phyloP scores from a whole-genome alignment of 768 basidiomycete genomes.

The Lactarius deliciosus region DNA sequence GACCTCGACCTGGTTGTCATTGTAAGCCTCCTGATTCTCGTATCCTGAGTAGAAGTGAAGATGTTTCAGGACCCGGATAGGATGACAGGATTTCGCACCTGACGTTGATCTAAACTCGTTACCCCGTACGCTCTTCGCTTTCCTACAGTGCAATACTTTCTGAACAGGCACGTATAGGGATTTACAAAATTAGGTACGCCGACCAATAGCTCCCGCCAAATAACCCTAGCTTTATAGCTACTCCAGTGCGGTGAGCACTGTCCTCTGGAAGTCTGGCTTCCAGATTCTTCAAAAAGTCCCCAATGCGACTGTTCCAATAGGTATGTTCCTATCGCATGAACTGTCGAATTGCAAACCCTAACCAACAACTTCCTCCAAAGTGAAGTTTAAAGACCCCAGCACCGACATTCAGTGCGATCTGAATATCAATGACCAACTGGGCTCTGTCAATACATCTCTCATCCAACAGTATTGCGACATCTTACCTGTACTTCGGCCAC shows the following conservation, averaged over 20 bases:
- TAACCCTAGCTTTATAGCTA: background rate
- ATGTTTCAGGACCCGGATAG: constrained; percentile 37
- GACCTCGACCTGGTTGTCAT: constrained; percentile 55
- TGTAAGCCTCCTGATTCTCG: constrained; percentile 37
- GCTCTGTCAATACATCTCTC: constrained; percentile 50
- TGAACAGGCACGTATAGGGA: constrained; percentile 25
- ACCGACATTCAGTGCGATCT: constrained; percentile 51
- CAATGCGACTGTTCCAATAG: constrained; percentile 40
- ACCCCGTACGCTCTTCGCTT: constrained; percentile 33
- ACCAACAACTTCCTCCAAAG: constrained; percentile 35
- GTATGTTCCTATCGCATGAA: constrained; percentile 29
- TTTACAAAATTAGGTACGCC: constrained; percentile 38
- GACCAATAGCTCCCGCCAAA: background rate
- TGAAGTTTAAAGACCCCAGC: constrained; percentile 49
- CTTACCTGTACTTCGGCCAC: constrained; percentile 43
- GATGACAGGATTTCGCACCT: constrained; percentile 36
- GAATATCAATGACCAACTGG: constrained; percentile 63
- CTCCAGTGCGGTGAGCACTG: constrained; percentile 36
- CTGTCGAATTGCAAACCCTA: background rate
- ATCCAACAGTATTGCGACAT: constrained; percentile 52
- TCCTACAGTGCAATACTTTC: background rate
- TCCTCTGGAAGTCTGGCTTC: constrained; percentile 38
- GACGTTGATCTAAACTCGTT: constrained; percentile 31
- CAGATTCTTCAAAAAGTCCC: constrained; percentile 31
- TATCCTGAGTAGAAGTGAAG: background rate